A percentile compares a stretch with the other conserved stretches of the same genome.
These are phyloP conservation scores for Thermomyces lanuginosus DNA, from an alignment of 2,329 filamentous ascomycete genomes.

Conservation along the genomic window DNA sequence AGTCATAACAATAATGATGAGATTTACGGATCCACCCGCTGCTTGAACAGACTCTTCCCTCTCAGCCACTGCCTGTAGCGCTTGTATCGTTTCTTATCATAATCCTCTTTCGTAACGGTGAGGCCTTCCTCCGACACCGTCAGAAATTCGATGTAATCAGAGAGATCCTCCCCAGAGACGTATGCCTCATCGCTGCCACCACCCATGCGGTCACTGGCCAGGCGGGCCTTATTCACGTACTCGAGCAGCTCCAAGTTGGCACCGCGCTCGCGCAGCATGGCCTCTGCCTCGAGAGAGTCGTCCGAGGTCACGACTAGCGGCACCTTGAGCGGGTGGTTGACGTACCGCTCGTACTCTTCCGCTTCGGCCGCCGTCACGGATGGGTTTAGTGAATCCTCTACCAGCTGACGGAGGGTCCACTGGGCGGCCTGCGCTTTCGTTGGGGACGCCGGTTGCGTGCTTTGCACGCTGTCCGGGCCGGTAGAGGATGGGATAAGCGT, in stretches of 20 bases:
- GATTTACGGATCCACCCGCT: slow-evolving; percentile 40
- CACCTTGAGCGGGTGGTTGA: slow-evolving; percentile 75
- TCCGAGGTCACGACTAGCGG: slow-evolving; percentile 45
- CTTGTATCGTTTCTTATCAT: slow-evolving; percentile 87
- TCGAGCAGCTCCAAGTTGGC: slow-evolving; percentile 55
- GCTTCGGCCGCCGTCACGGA: slow-evolving; percentile 60
- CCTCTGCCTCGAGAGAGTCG: slow-evolving; percentile 20
- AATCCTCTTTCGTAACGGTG: slow-evolving; percentile 74
- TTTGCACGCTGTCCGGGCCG: slow-evolving; percentile 9
- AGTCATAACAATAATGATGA: slow-evolving; percentile 1
- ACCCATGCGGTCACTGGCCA: slow-evolving; percentile 43
- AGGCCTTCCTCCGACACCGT: slow-evolving; percentile 65
- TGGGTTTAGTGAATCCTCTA: slow-evolving; percentile 72
- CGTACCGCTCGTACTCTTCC: slow-evolving; percentile 75
- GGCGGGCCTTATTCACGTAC: slow-evolving; percentile 56
- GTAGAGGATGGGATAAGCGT: no score
- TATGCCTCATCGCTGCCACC: slow-evolving; percentile 14
- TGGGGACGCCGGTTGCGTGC: slow-evolving; percentile 38
- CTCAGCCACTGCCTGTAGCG: slow-evolving; percentile 88
- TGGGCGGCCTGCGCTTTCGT: slow-evolving; percentile 64
- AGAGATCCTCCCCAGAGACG: slow-evolving; percentile 46
- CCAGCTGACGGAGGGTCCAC: slow-evolving; percentile 75
- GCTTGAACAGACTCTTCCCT: slow-evolving; percentile 92
- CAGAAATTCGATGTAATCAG: slow-evolving; percentile 62
- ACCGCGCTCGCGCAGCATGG: slow-evolving; percentile 19